Percentiles rank a stretch among this genome's conserved stretches.
phyloP scores from a whole-genome alignment of 345 rosid genomes.

The Salix exigua region DNA sequence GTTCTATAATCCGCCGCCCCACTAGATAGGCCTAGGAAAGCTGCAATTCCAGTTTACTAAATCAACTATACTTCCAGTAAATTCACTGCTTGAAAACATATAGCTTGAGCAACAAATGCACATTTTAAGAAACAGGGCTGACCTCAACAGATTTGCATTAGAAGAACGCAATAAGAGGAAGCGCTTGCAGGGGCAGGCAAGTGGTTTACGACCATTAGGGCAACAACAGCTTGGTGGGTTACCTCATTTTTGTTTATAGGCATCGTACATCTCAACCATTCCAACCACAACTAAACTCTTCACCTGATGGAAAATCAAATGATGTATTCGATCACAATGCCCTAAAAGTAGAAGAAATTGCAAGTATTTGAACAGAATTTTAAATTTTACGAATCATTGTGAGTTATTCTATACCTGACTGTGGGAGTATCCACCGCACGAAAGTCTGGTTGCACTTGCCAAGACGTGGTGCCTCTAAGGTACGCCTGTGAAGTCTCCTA shows the following conservation, averaged over 20 bases:
- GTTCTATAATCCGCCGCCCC: neutral
- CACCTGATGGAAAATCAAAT: slow-evolving; percentile 34
- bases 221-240: slow-evolving; percentile 53
- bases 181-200: slow-evolving; percentile 31
- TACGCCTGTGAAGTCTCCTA: slow-evolving; percentile 72
- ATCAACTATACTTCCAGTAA: neutral
- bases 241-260: slow-evolving; percentile 59
- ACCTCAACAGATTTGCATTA: slow-evolving; percentile 11
- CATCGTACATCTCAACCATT: slow-evolving; percentile 70
- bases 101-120: neutral
- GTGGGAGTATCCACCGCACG: slow-evolving; percentile 52
- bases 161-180: slow-evolving; percentile 21
- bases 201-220: slow-evolving; percentile 57
- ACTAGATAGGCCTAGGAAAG: neutral
- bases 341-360: neutral
- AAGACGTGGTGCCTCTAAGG: slow-evolving; percentile 63
- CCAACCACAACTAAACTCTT: slow-evolving; percentile 70
- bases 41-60: neutral
- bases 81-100: neutral
- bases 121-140: slow-evolving; percentile 5
- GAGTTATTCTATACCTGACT: slow-evolving; percentile 33
- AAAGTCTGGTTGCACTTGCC: slow-evolving; percentile 72
- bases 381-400: neutral
- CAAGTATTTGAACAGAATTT: neutral
- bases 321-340: neutral